Base-by-base conservation (phyloP, 2,329 filamentous ascomycete species). In the Celoporthe dispersa region DNA sequence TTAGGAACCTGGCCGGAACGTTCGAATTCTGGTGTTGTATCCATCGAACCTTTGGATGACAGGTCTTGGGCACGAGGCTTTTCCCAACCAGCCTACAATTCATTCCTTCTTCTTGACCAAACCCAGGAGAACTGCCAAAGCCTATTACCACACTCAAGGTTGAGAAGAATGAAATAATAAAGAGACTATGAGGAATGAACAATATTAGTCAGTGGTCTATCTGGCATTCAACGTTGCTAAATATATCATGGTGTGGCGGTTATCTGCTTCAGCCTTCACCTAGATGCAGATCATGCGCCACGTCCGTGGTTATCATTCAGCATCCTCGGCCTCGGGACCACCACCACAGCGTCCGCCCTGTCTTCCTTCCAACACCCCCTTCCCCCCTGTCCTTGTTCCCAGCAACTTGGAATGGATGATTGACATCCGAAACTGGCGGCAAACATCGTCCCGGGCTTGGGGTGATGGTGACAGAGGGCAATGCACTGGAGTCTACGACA, bases 361-460 rank as follows among this genome's bases (percentile, higher is more conserved):
- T 1, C 44, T 28, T 35, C 16, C 41, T 33, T 60, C 35, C 14
- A 48, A 48, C 37, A 57, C 22, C 57, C 60, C 55, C 16, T 35
- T 22, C 64, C 60, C 31, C 64, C 60, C 22, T 51, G 41, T 22
- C 68, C 68, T 60, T 70, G 68, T 60, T 48, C 44, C 44, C 25
- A 37, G 22, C 44, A 48, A 9, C 57, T 41, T 28, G 31, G 55
- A 64, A 63, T 62, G 68, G 68, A 63, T 64, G 57, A 63, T 70
- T 51, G 63, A 60, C 65, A 68, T 67, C 64, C 68, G 68, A 68
- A 64, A 68, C 67, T 67, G 59, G 63, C 68, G 68, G 68, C 44
- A 51, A 68, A 64, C 59, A 44, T 68, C 68, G 51, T 70, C 68
- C 68, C 65, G 68, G 68, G 68, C 67, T 61, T 65, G 68, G 67